Conservation (phyloP, 1,284 basidiomycete genomes). For the Mrakiaceae sp. region DNA sequence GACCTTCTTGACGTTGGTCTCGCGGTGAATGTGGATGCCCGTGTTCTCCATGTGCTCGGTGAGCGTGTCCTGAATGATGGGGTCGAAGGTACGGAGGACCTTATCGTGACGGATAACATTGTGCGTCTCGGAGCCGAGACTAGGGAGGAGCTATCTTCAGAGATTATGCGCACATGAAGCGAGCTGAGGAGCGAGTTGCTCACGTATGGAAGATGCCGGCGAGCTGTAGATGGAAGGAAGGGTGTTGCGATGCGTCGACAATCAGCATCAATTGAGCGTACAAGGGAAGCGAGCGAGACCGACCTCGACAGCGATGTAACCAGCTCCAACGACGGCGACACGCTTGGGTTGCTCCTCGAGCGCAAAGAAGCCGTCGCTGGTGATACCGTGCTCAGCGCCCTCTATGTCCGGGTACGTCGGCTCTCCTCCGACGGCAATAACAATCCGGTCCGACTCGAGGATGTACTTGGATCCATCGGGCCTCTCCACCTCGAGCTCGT, state of each 20-base stretch:
- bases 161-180: slow-evolving; percentile 68
- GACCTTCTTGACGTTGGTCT: slow-evolving; percentile 62
- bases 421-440: slow-evolving; percentile 74
- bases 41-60: slow-evolving; percentile 90
- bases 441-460: slow-evolving; percentile 61
- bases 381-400: slow-evolving; percentile 78
- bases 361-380: slow-evolving; percentile 94
- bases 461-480: slow-evolving; percentile 52
- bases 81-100: slow-evolving; percentile 88
- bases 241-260: not conserved
- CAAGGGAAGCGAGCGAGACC: slow-evolving; percentile 28
- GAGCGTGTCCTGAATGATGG: slow-evolving; percentile 69
- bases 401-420: slow-evolving; percentile 84
- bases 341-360: slow-evolving; percentile 81
- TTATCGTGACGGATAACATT: slow-evolving; percentile 79
- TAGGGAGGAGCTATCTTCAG: not conserved
- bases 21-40: slow-evolving; percentile 76
- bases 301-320: slow-evolving; percentile 87
- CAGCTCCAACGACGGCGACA: slow-evolving; percentile 88
- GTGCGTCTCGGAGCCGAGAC: slow-evolving; percentile 77
- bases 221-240: slow-evolving; percentile 32
- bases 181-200: slow-evolving; percentile 63
- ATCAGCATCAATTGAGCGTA: slow-evolving; percentile 20
- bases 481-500: slow-evolving; percentile 51
- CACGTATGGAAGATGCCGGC: slow-evolving; percentile 79